phyloP scores from a whole-genome alignment of 2,329 filamentous ascomycete genomes.

The Colletotrichum noveboracense region DNA sequence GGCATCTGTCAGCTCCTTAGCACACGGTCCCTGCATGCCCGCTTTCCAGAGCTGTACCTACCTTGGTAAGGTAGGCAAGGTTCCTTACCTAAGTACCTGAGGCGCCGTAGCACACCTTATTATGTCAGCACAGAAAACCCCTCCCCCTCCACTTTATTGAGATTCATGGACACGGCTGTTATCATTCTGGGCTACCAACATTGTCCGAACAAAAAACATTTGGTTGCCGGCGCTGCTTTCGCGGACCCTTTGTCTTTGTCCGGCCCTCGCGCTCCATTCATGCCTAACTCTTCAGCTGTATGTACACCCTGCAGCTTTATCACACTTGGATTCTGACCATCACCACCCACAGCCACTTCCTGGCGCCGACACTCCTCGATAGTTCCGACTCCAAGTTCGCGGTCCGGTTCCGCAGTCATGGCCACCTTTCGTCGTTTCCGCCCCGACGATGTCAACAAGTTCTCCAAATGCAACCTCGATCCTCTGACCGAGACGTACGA shows the following conservation, averaged over 20 bases:
- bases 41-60: not conserved
- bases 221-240: not conserved
- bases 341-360: not conserved
- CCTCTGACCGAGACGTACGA: constrained; percentile 98
- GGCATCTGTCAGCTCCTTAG: not conserved
- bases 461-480: constrained; percentile 95
- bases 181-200: not conserved
- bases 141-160: not conserved
- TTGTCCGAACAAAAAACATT: not conserved
- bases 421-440: constrained; percentile 85
- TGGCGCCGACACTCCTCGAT: not conserved
- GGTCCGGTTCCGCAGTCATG: constrained; percentile 53
- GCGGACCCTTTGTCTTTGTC: not conserved
- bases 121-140: not conserved
- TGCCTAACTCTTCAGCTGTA: not conserved
- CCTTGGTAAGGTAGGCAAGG: not conserved
- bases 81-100: not conserved
- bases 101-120: not conserved
- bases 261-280: not conserved
- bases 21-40: not conserved
- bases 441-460: constrained; percentile 82
- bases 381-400: not conserved
- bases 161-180: not conserved
- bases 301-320: not conserved
- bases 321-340: not conserved